These are phyloP conservation scores for Didymellaceae sp. DNA, from an alignment of 2,329 filamentous ascomycete genomes.

Conservation along the genomic window DNA sequence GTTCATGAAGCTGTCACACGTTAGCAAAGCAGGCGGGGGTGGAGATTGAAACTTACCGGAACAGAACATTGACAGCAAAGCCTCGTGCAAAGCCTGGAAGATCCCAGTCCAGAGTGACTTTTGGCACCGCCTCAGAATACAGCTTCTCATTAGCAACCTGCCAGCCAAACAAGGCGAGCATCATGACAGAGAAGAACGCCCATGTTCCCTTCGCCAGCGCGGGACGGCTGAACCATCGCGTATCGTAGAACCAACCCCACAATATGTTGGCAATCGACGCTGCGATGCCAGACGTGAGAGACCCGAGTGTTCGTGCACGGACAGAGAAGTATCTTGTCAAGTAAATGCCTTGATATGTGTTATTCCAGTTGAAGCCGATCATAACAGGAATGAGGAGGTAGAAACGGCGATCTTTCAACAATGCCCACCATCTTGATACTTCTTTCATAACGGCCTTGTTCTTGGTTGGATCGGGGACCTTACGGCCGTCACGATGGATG, in stretches of 20 bases:
- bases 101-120: constrained; percentile 56
- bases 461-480: constrained; percentile 42
- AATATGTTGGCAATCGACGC: constrained; percentile 56
- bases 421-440: constrained; percentile 45
- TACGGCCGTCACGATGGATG: constrained; percentile 51
- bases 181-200: constrained; percentile 50
- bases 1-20: constrained; percentile 53
- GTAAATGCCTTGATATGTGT: constrained; percentile 60
- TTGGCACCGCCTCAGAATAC: constrained; percentile 50
- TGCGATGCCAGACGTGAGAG: constrained; percentile 55
- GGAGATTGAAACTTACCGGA: constrained; percentile 44
- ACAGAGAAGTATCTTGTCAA: constrained; percentile 62
- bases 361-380: constrained; percentile 60
- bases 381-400: constrained; percentile 59
- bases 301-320: constrained; percentile 55
- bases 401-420: constrained; percentile 55
- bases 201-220: constrained; percentile 54
- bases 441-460: constrained; percentile 50
- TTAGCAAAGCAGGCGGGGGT: neutral
- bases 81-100: constrained; percentile 54
- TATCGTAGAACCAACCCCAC: constrained; percentile 60
- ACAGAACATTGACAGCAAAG: constrained; percentile 57
- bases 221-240: constrained; percentile 51
- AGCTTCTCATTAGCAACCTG: constrained; percentile 57
- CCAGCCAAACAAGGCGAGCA: constrained; percentile 57